Evolutionary conservation across 169 alveolate genomes (phyloP).

Genomic region (Plasmodium gallinaceum): DNA sequence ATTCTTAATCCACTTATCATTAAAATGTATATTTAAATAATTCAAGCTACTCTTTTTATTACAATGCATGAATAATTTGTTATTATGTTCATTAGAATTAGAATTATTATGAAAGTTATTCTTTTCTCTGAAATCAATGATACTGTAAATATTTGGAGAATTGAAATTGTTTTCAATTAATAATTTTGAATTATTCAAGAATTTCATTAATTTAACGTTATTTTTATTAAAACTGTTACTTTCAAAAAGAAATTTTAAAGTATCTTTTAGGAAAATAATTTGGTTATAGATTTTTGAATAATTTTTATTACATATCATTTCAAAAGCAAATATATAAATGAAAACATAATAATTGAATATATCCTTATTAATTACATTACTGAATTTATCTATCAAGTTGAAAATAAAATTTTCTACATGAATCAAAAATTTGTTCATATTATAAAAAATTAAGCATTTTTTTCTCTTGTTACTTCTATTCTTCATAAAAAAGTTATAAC

Average conservation of each 20-base stretch:
- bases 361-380: not conserved
- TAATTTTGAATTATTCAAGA: constrained; percentile 18
- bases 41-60: not conserved
- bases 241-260: constrained; percentile 2
- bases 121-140: not conserved
- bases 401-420: constrained; percentile 18
- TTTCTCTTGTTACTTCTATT: not conserved
- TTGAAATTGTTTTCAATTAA: not conserved
- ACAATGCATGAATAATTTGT: too few relatives aligned
- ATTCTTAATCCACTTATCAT: constrained; percentile 42
- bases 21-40: constrained; percentile 7
- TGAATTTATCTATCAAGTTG: not conserved
- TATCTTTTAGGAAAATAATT: constrained; percentile 20
- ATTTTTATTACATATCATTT: constrained; percentile 3
- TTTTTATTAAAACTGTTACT: not conserved
- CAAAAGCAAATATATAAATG: constrained; percentile 35
- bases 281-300: not conserved
- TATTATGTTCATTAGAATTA: too few relatives aligned
- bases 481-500: constrained; percentile 30
- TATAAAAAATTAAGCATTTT: not conserved
- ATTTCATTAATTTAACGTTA: constrained; percentile 12
- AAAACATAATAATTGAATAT: constrained; percentile 40
- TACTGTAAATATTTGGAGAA: too few relatives aligned
- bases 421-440: constrained; percentile 34
- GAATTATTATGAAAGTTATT: not conserved